Base-by-base conservation (phyloP, 2,329 filamentous ascomycete genomes). In the Huntiella decipiens region DNA sequence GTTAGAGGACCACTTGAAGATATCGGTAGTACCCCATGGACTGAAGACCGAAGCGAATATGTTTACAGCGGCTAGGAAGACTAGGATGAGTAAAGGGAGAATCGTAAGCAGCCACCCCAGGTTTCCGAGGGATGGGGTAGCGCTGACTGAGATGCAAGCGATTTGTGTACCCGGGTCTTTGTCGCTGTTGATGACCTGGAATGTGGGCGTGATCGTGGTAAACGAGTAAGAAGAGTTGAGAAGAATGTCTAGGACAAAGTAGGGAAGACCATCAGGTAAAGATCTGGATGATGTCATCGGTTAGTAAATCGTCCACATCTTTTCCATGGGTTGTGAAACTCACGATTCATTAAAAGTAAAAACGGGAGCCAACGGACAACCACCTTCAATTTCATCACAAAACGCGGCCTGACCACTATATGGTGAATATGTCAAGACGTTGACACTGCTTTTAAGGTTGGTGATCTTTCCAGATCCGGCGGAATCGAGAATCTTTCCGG, bases 1-100 rank as follows among this genome's bases (percentile, higher is more conserved):
- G 58, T 98, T 98, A 57, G 85, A 92, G n/a, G 85, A 86, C 86
- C 88, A 98, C 53, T 83, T 79, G 59, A 96, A 96, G 15, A 88
- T 70, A 58, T 98, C 82, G 5, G 76, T 76, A 1, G 85, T 83
- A 15, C 91, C 91, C 88, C 91, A 98, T 0, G 91, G 91, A 56
- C 87, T 95, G 58, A 77, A 88, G 34, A 92, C 83, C 43, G 77
- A 82, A 2, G 91, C 86, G 53, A 85, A 77, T 33, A 87, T 66
- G 5, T 88, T 94, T 11, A 87, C 85, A 48, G 86, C 61, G 2
- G 77, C 91, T 39, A 92, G 83, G 36, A 88, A 67, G 2, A 88
- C 64, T 31, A 98, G 68, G 17, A 95, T 74, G 3, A 80, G 66
- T 17, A 88, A 69, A 1, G 91, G 88, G 4, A 94, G 61, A 57